Evolutionary conservation across 1,284 basidiomycete genomes (phyloP).

Genomic region (Afroboletus lepidellus): DNA sequence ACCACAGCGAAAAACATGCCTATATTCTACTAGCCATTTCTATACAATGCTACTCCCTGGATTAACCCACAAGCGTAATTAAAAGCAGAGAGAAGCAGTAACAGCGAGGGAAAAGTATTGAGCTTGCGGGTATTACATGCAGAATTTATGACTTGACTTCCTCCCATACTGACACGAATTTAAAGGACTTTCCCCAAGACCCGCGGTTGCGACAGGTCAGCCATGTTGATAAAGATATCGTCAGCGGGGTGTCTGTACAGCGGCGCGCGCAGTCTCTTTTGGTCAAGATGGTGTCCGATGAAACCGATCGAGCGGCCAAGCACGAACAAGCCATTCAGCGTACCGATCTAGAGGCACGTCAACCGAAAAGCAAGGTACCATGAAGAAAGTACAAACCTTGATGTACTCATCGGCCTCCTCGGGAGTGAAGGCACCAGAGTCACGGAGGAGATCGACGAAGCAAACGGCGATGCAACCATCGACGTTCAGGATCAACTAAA

Average conservation of each 20-base stretch:
- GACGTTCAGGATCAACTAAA: slow-evolving; percentile 86
- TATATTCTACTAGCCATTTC: no score
- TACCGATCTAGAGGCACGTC: slow-evolving; percentile 59
- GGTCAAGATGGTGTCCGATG: slow-evolving; percentile 93
- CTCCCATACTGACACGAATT: not conserved
- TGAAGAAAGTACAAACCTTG: slow-evolving; percentile 47
- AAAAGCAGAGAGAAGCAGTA: not conserved
- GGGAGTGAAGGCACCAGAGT: slow-evolving; percentile 91
- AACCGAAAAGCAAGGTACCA: not conserved
- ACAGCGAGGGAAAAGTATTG: not conserved
- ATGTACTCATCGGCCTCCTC: slow-evolving; percentile 98
- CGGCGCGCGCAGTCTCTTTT: slow-evolving; percentile 90
- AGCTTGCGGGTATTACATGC: slow-evolving; percentile 29
- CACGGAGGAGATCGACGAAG: slow-evolving; percentile 94
- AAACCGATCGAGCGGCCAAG: slow-evolving; percentile 97
- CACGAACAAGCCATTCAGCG: slow-evolving; percentile 95
- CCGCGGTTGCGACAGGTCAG: slow-evolving; percentile 74
- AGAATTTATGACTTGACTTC: slow-evolving; percentile 8
- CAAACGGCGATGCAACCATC: slow-evolving; percentile 98
- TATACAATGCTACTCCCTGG: not conserved
- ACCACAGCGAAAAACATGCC: no score
- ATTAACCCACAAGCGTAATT: not conserved
- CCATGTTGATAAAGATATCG: slow-evolving; percentile 86
- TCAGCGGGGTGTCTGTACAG: slow-evolving; percentile 91
- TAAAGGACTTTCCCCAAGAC: slow-evolving; percentile 62